Evolutionary conservation across 2,329 filamentous ascomycete species (phyloP), one percentile per base, ranked within the genome.

Genomic region (Elsinoe perseae): DNA sequence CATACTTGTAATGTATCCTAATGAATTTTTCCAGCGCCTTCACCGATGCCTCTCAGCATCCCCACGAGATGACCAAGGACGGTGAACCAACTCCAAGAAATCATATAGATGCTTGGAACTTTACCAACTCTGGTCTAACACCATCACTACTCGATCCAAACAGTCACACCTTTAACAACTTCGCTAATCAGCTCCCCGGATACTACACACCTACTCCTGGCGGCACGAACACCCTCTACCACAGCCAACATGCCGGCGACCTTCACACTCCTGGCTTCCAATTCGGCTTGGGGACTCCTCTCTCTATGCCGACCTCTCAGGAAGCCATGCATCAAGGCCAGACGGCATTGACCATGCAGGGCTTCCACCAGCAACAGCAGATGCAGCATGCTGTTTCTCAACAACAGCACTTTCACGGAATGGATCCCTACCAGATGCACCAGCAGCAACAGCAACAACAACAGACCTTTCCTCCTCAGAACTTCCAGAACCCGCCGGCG

Each of bases 131-230:
- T 50, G 68, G 68, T 34, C 90, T 95, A 66, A 95, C 91, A 2
- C 89, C 91, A 3, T 93, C 90, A 20, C 77, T 95, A 57, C 80
- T 97, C 67, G 92, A 97, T 67, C 84, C 89, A 16, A 89, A 86
- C 69, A 87, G 88, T 27, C 89, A 89, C 69, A 82, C 83, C 21
- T 96, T 95, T 71, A 79, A 83, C 58, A 79, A 80, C 56, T 92
- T 95, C 66, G 83, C 86, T 61, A 89, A 87, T 70, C 87, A 91
- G 61, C 81, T 86, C 44, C 81, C 87, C 14, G 87, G 85, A 12
- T 93, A 93, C 71, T 96, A 95, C 72, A 91, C 89, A 6, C 88
- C 91, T 1, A 95, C 89, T 1, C 87, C 89, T 1, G 88, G 87
- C 61, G 87, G 86, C 44, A 86, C 84, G 61, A 89, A 86, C 66